Conservation (phyloP, 805 yeast genomes). For the Brettanomyces anomalus region DNA sequence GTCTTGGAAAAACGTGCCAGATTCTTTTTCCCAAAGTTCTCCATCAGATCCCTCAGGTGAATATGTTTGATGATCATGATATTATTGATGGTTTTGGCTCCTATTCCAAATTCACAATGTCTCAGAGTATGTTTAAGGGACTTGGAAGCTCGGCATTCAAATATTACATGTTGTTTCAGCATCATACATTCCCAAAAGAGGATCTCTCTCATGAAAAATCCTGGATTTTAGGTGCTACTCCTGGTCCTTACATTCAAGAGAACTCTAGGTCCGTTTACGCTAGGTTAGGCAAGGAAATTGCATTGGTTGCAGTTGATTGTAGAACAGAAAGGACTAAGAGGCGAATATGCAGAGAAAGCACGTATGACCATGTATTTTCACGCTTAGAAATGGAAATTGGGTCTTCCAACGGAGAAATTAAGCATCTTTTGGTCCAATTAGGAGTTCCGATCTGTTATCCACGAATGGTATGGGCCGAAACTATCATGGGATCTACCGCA, state of each 20-base stretch:
- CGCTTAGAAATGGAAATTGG: constrained; percentile 50
- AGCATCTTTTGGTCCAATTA: constrained; percentile 72
- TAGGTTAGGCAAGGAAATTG: constrained; percentile 65
- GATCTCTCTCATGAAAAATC: constrained; percentile 32
- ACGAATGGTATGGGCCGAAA: constrained; percentile 84
- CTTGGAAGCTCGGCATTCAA: constrained; percentile 76
- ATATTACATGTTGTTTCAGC: constrained; percentile 89
- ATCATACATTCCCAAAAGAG: constrained; percentile 50
- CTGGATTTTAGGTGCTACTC: constrained; percentile 54
- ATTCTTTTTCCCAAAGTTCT: constrained; percentile 61
- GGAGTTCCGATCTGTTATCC: constrained; percentile 97
- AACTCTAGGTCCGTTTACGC: constrained; percentile 61
- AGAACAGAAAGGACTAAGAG: constrained; percentile 76
- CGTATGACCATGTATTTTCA: constrained; percentile 54
- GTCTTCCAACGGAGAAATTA: constrained; percentile 42
- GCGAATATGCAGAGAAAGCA: constrained; percentile 41
- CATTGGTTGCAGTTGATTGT: constrained; percentile 78
- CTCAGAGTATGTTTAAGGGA: constrained; percentile 52
- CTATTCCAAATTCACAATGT: constrained; percentile 69
- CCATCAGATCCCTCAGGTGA: constrained; percentile 77
- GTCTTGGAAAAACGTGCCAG: constrained; percentile 57
- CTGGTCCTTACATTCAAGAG: constrained; percentile 66
- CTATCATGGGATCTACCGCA: constrained; percentile 51
- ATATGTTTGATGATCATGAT: constrained; percentile 92
- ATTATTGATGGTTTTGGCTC: constrained; percentile 96